Evolutionary conservation across 345 rosid species (phyloP).

Genomic region (Arabis alpina): DNA sequence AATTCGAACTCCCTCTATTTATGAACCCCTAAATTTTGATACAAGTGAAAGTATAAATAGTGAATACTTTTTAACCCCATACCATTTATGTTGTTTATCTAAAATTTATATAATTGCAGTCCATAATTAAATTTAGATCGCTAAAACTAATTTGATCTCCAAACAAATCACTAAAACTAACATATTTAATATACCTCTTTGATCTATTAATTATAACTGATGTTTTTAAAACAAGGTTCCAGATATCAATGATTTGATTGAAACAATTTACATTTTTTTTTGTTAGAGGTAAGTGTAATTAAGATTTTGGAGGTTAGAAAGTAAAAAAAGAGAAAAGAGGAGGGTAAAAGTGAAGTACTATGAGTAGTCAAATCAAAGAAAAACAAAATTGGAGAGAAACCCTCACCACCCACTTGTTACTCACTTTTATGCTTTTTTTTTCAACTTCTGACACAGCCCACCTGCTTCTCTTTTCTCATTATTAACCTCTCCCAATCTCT

Average conservation of each 20-base stretch:
- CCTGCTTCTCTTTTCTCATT: constrained; percentile 41
- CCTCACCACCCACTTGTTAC: constrained; percentile 46
- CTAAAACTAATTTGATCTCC: too few species aligned
- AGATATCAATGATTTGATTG: not conserved
- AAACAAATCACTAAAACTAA: too few species aligned
- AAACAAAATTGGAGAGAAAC: constrained; percentile 27
- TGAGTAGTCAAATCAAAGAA: constrained; percentile 46
- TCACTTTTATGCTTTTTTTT: constrained; percentile 44
- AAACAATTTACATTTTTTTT: not conserved
- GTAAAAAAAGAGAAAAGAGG: not conserved
- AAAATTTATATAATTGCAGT: too few species aligned
- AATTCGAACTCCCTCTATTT: too few species aligned
- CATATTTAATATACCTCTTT: too few species aligned
- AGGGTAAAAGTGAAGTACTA: constrained; percentile 36
- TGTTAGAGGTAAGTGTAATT: not conserved
- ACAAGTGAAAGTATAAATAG: too few species aligned
- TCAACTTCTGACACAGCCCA: constrained; percentile 42
- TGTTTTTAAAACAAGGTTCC: too few species aligned
- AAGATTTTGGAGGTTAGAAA: not conserved
- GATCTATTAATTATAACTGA: too few species aligned
- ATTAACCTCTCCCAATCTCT: constrained; percentile 24
- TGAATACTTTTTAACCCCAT: too few species aligned
- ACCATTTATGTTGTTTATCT: too few species aligned
- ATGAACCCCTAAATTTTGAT: too few species aligned
- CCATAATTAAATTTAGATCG: too few species aligned